A percentile compares a stretch with the other conserved stretches of the same genome.
Evolutionary conservation across 164 flowering plant genomes (phyloP).

Genomic region (Umbellularia californica): DNA sequence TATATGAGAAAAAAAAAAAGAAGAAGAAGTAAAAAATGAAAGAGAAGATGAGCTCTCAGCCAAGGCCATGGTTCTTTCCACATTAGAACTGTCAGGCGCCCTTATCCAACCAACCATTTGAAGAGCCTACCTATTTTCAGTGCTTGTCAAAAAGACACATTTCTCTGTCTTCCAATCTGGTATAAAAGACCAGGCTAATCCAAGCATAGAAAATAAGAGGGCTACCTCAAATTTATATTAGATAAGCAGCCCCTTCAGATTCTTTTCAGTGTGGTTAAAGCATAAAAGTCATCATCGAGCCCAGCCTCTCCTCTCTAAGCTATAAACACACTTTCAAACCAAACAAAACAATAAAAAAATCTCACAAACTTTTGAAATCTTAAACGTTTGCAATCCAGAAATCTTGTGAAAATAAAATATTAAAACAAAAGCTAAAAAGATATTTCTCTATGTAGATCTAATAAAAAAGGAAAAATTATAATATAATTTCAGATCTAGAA

Average conservation of each 20-base stretch:
- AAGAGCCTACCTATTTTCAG: not conserved
- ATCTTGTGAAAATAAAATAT: too few relatives aligned
- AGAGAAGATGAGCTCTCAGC: not conserved
- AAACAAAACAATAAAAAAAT: not conserved
- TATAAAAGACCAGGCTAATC: not conserved
- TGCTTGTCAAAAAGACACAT: not conserved
- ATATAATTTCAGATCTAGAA: too few relatives aligned
- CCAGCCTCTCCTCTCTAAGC: not conserved
- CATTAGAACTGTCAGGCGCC: not conserved
- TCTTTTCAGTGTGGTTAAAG: conserved; percentile 14
- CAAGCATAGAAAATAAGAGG: not conserved
- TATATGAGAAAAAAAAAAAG: too few relatives aligned
- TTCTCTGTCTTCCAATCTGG: not conserved
- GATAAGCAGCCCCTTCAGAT: conserved; percentile 3
- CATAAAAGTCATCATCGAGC: conserved; percentile 10
- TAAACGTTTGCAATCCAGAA: not conserved
- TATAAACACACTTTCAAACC: not conserved
- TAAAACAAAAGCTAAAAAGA: too few relatives aligned
- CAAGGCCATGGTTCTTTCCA: not conserved
- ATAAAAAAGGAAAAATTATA: not conserved
- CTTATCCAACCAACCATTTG: not conserved
- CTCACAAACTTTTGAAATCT: not conserved
- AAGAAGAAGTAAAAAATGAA: too few relatives aligned
- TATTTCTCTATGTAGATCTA: too few relatives aligned
- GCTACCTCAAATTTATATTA: not conserved